phyloP scores from a whole-genome alignment of 176 grass and related monocot species.

The Pharus latifolius region DNA sequence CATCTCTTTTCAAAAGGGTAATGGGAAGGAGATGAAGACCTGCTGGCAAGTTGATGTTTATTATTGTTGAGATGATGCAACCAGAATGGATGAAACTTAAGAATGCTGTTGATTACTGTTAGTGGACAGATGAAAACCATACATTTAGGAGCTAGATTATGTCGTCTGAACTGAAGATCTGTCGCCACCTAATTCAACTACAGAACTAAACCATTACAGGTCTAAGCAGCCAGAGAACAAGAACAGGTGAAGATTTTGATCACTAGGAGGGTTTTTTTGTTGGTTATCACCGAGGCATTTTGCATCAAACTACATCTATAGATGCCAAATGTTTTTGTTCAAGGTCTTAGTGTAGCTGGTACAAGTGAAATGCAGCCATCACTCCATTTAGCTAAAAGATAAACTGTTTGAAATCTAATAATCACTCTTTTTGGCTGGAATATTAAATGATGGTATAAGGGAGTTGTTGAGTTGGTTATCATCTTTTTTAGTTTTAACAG shows the following conservation, averaged over 20 bases:
- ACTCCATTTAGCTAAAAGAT: too few relatives aligned
- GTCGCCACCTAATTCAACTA: neutral
- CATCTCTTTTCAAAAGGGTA: neutral
- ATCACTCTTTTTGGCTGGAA: too few relatives aligned
- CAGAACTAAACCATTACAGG: too few relatives aligned
- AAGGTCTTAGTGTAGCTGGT: conserved; percentile 6
- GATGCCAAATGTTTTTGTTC: neutral
- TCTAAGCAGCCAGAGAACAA: too few relatives aligned
- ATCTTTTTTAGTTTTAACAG: too few relatives aligned
- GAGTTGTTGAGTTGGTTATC: too few relatives aligned
- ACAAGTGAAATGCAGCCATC: too few relatives aligned
- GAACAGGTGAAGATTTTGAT: neutral
- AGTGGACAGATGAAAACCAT: neutral
- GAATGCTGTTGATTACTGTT: neutral
- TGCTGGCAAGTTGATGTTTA: neutral
- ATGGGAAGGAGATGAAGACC: neutral
- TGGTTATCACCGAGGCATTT: neutral
- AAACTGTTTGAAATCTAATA: too few relatives aligned
- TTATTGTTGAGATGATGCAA: neutral
- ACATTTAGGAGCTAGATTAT: neutral
- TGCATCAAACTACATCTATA: neutral
- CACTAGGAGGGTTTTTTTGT: neutral
- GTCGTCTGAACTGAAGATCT: neutral
- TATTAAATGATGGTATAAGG: too few relatives aligned
- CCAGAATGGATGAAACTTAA: neutral